Conservation (phyloP, 2,329 filamentous ascomycete species). For the Calonectria henricotiae region DNA sequence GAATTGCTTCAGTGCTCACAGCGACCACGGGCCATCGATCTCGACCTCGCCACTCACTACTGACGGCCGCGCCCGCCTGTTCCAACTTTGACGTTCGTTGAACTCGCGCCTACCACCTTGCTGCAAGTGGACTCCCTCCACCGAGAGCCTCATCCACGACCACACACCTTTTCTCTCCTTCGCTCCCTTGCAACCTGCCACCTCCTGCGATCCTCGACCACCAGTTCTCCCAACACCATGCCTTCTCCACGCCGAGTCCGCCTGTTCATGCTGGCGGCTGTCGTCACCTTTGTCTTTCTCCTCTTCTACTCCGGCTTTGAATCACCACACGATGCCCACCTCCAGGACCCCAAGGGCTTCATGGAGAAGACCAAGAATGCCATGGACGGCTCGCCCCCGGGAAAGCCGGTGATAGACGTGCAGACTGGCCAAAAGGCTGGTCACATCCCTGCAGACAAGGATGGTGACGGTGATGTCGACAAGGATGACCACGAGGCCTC, state of each 20-base stretch:
- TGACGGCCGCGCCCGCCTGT: not conserved
- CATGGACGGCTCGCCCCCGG: conserved; percentile 60
- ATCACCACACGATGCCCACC: conserved; percentile 66
- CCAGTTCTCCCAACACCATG: conserved; percentile 66
- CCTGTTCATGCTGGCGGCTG: conserved; percentile 75
- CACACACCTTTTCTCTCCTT: not conserved
- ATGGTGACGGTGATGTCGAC: conserved; percentile 71
- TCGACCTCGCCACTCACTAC: conserved; percentile 14
- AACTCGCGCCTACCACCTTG: conserved; percentile 1
- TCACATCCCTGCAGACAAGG: conserved; percentile 65
- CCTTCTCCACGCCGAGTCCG: conserved; percentile 80
- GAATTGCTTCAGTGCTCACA: conserved; percentile 16
- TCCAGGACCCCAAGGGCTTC: conserved; percentile 68
- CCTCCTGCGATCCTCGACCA: conserved; percentile 10
- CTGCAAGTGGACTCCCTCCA: conserved; percentile 10
- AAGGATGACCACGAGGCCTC: conserved; percentile 71
- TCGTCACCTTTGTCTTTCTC: conserved; percentile 77
- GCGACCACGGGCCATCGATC: conserved; percentile 22
- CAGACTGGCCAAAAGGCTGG: conserved; percentile 60
- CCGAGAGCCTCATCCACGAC: not conserved
- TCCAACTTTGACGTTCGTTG: conserved; percentile 27
- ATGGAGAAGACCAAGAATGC: conserved; percentile 74
- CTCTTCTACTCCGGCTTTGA: conserved; percentile 80
- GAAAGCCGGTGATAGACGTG: conserved; percentile 61
- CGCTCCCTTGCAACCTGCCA: not conserved